Percentiles rank a stretch among this genome's conserved stretches.
Conservation (phyloP, 345 rosid species). For the Brassica napus region DNA sequence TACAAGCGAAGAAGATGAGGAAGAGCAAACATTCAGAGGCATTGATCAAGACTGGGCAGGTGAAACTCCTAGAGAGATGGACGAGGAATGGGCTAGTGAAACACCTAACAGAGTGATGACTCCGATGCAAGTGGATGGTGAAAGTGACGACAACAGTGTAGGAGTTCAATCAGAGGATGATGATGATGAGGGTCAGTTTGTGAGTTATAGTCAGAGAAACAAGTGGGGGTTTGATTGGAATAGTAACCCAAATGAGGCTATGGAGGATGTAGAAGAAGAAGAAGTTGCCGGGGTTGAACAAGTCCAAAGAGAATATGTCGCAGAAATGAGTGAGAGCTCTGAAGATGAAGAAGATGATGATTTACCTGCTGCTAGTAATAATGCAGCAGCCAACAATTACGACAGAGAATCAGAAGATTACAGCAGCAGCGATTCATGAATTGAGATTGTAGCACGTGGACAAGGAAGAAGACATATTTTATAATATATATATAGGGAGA, state of each 20-base stretch:
- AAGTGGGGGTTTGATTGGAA: slow-evolving; percentile 59
- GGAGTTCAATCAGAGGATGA: slow-evolving; percentile 66
- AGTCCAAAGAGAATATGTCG: slow-evolving; percentile 47
- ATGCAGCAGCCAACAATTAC: slow-evolving; percentile 42
- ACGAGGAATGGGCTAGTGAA: slow-evolving; percentile 36
- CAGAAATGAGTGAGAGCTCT: slow-evolving; percentile 56
- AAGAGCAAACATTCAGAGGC: slow-evolving; percentile 33
- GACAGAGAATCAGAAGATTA: slow-evolving; percentile 64
- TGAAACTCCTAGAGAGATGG: slow-evolving; percentile 38
- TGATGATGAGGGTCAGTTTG: slow-evolving; percentile 54
- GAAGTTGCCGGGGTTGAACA: slow-evolving; percentile 38
- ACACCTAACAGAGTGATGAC: slow-evolving; percentile 40
- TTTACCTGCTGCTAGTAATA: slow-evolving; percentile 38
- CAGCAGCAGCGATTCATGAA: slow-evolving; percentile 69
- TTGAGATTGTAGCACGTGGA: slow-evolving; percentile 14
- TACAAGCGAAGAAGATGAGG: slow-evolving; percentile 35
- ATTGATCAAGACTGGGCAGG: slow-evolving; percentile 38
- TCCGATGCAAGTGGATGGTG: slow-evolving; percentile 52
- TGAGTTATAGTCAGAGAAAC: slow-evolving; percentile 47
- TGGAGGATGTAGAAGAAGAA: slow-evolving; percentile 54
- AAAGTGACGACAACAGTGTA: slow-evolving; percentile 58
- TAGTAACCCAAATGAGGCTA: slow-evolving; percentile 47
- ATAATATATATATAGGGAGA: slow-evolving; percentile 10
- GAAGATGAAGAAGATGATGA: slow-evolving; percentile 44
- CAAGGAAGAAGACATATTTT: slow-evolving; percentile 18